Evolutionary conservation across 2,329 filamentous ascomycete genomes (phyloP).

Genomic region (Botrytis tulipae): DNA sequence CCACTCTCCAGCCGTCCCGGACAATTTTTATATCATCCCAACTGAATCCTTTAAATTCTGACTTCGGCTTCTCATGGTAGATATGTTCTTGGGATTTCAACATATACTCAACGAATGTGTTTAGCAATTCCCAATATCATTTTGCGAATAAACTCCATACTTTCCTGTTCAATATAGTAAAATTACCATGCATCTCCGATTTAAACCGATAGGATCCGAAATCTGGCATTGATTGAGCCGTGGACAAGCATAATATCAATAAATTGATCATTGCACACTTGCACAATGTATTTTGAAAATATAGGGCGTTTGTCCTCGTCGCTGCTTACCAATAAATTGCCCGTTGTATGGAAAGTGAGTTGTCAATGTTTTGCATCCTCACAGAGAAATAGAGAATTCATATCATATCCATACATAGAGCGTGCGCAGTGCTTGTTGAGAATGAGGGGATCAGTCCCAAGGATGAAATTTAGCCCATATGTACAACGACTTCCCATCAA

Average conservation of each 20-base stretch:
- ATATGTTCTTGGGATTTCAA: neutral
- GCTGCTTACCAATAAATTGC: neutral
- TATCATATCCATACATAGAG: neutral
- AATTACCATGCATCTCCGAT: neutral
- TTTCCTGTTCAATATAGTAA: neutral
- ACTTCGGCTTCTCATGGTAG: neutral
- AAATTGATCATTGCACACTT: neutral
- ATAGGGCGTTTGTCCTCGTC: neutral
- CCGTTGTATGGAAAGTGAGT: neutral
- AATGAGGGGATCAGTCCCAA: neutral
- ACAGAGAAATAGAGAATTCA: neutral
- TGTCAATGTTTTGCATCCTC: neutral
- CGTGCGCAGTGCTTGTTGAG: neutral
- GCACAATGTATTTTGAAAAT: neutral
- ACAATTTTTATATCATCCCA: neutral
- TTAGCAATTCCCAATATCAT: neutral
- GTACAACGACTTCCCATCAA: constrained; percentile 37
- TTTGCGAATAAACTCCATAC: neutral
- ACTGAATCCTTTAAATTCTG: neutral
- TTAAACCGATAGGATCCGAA: neutral
- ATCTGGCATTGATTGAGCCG: neutral
- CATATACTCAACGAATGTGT: neutral
- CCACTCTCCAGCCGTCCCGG: neutral
- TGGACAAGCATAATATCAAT: neutral
- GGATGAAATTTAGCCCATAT: constrained; percentile 38